Percentiles rank a stretch among this genome's conserved stretches.
Evolutionary conservation across 805 yeast species (phyloP).

Genomic region (Saturnispora kantuleensis): DNA sequence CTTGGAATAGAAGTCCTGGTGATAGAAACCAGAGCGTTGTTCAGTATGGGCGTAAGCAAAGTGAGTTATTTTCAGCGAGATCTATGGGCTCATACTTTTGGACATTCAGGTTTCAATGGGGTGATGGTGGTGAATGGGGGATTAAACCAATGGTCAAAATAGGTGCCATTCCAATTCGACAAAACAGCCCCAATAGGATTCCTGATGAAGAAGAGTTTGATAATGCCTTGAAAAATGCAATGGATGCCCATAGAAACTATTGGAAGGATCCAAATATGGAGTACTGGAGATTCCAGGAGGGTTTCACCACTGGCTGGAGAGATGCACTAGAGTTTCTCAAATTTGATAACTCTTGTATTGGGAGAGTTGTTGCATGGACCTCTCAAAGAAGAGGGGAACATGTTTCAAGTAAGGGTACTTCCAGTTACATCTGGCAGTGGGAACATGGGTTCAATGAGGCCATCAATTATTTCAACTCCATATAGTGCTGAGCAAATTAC

Average conservation of each 20-base stretch:
- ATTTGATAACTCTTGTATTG: slow-evolving; percentile 61
- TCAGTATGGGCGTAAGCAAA: slow-evolving; percentile 53
- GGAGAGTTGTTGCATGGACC: slow-evolving; percentile 66
- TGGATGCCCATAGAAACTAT: slow-evolving; percentile 44
- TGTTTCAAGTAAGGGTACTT: slow-evolving; percentile 40
- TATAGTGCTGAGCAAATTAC: not conserved
- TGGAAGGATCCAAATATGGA: slow-evolving; percentile 72
- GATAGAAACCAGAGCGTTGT: slow-evolving; percentile 47
- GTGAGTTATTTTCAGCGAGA: slow-evolving; percentile 35
- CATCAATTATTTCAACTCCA: slow-evolving; percentile 29
- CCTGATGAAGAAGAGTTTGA: slow-evolving; percentile 37
- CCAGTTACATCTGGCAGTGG: slow-evolving; percentile 74
- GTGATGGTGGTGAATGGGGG: slow-evolving; percentile 97
- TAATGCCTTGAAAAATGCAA: slow-evolving; percentile 29
- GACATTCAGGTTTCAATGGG: slow-evolving; percentile 80
- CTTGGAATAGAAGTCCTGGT: slow-evolving; percentile 50
- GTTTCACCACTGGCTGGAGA: slow-evolving; percentile 63
- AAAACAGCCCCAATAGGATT: slow-evolving; percentile 9
- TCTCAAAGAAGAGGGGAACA: slow-evolving; percentile 55
- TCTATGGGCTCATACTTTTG: slow-evolving; percentile 81
- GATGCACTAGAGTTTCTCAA: slow-evolving; percentile 64
- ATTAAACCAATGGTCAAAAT: slow-evolving; percentile 62
- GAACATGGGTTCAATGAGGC: slow-evolving; percentile 77
- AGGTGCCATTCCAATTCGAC: slow-evolving; percentile 41
- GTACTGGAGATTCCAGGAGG: slow-evolving; percentile 74